A percentile compares a stretch with the other conserved stretches of the same genome.
phyloP scores from a whole-genome alignment of 2,329 filamentous ascomycete species.

The Huntiella bhutanensis region DNA sequence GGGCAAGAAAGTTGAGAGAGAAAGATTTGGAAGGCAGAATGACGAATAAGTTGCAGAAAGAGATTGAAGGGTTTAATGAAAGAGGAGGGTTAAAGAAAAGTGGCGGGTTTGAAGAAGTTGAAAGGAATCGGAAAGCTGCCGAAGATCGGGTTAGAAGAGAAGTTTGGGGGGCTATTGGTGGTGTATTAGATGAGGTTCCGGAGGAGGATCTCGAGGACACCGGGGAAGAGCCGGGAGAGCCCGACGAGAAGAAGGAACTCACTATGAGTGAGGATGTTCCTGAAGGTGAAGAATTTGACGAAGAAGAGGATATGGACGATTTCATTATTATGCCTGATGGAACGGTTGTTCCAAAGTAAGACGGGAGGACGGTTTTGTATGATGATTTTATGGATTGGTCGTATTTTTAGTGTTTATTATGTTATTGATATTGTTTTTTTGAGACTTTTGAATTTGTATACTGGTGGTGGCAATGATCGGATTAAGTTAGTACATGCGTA shows the following conservation, averaged over 20 bases:
- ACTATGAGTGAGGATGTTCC: constrained; percentile 4
- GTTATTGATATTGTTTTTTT: neutral
- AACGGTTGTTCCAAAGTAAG: constrained; percentile 7
- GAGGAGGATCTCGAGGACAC: neutral
- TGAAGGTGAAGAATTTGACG: constrained; percentile 3
- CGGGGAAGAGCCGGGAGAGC: neutral
- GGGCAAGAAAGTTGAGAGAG: constrained; percentile 81
- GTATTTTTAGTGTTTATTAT: neutral
- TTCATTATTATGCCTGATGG: constrained; percentile 11
- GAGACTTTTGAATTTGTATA: neutral
- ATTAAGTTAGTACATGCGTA: neutral
- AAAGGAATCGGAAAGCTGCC: constrained; percentile 63
- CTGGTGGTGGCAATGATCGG: neutral
- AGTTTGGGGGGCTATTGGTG: constrained; percentile 40
- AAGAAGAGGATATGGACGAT: constrained; percentile 10
- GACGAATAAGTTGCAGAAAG: constrained; percentile 63
- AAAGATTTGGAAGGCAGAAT: constrained; percentile 66
- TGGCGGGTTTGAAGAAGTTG: constrained; percentile 84
- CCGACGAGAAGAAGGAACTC: neutral
- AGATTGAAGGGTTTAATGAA: constrained; percentile 67
- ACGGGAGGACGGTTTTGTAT: neutral
- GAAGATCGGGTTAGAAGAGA: constrained; percentile 75
- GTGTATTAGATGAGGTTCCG: constrained; percentile 20
- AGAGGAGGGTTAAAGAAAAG: constrained; percentile 91
- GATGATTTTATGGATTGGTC: neutral